A percentile compares a stretch with the other conserved stretches of the same genome.
Evolutionary conservation across 163 green algal species (phyloP).

Genomic region (Scenedesmus sp.): DNA sequence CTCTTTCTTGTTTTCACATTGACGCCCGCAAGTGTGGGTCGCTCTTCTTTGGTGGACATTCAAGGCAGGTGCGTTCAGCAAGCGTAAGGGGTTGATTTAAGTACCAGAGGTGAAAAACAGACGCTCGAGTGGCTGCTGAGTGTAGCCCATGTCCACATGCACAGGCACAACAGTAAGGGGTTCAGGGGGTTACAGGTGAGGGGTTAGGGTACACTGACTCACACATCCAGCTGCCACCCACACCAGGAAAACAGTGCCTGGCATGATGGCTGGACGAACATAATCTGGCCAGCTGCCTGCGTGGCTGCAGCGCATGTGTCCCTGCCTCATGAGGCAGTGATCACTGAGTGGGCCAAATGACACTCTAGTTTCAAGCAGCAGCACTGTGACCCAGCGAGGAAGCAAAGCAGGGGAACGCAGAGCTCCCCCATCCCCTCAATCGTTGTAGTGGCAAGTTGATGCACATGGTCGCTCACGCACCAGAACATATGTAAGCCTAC

Average conservation of each 20-base stretch:
- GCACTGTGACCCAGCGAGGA: too few species aligned
- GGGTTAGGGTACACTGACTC: background rate
- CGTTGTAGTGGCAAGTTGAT: too few species aligned
- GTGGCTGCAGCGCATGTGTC: too few species aligned
- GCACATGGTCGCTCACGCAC: too few species aligned
- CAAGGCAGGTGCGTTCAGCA: constrained; percentile 9
- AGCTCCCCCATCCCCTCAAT: too few species aligned
- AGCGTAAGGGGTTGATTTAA: background rate
- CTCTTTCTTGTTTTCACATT: constrained; percentile 98
- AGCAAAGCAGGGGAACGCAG: too few species aligned
- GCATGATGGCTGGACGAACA: background rate
- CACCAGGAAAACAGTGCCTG: background rate
- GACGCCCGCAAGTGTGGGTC: constrained; percentile 76
- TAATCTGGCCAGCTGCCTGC: too few species aligned
- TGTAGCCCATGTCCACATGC: background rate
- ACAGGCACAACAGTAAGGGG: background rate
- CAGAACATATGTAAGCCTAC: too few species aligned
- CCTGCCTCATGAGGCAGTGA: too few species aligned
- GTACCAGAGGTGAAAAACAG: background rate
- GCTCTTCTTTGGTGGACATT: constrained; percentile 47
- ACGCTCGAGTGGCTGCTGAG: background rate
- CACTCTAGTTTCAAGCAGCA: too few species aligned
- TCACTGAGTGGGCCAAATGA: too few species aligned
- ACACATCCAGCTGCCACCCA: background rate
- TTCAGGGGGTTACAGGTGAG: background rate